Conservation (phyloP, 2,329 filamentous ascomycete genomes). For the Pleomassaria siparia region DNA sequence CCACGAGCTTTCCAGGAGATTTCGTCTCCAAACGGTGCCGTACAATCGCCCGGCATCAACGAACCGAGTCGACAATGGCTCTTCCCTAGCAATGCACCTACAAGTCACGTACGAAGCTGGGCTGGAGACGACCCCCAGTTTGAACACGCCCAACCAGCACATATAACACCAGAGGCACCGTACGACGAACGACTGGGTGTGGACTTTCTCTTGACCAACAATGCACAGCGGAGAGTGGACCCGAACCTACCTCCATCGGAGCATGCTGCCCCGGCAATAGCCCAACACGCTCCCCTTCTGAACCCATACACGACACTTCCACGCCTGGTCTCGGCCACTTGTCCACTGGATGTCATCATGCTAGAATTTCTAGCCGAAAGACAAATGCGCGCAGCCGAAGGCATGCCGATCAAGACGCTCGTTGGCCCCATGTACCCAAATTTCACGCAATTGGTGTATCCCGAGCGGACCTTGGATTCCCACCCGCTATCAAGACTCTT, state of each 20-base stretch:
- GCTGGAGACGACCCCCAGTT: slow-evolving; percentile 43
- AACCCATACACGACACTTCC: slow-evolving; percentile 42
- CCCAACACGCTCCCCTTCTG: slow-evolving; percentile 33
- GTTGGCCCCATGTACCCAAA: slow-evolving; percentile 78
- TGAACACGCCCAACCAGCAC: slow-evolving; percentile 41
- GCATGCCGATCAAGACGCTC: slow-evolving; percentile 64
- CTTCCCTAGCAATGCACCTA: slow-evolving; percentile 32
- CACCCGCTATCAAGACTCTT: slow-evolving; percentile 84
- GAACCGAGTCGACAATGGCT: slow-evolving; percentile 33
- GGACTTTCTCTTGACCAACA: slow-evolving; percentile 69
- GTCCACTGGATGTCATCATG: slow-evolving; percentile 76
- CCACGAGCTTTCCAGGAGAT: slow-evolving; percentile 22
- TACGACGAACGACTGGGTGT: slow-evolving; percentile 67
- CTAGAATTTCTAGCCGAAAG: slow-evolving; percentile 76
- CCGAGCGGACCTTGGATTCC: slow-evolving; percentile 60
- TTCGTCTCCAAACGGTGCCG: neutral
- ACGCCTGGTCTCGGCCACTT: slow-evolving; percentile 67
- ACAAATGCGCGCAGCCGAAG: slow-evolving; percentile 65
- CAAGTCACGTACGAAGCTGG: slow-evolving; percentile 38
- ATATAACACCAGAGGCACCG: slow-evolving; percentile 26
- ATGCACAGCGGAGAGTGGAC: slow-evolving; percentile 48
- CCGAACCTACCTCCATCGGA: slow-evolving; percentile 50
- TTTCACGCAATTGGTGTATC: slow-evolving; percentile 76
- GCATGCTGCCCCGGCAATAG: slow-evolving; percentile 24
- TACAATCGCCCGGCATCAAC: slow-evolving; percentile 26